Conservation (phyloP, 345 rosid species). For the Bruguiera gymnorhiza region DNA sequence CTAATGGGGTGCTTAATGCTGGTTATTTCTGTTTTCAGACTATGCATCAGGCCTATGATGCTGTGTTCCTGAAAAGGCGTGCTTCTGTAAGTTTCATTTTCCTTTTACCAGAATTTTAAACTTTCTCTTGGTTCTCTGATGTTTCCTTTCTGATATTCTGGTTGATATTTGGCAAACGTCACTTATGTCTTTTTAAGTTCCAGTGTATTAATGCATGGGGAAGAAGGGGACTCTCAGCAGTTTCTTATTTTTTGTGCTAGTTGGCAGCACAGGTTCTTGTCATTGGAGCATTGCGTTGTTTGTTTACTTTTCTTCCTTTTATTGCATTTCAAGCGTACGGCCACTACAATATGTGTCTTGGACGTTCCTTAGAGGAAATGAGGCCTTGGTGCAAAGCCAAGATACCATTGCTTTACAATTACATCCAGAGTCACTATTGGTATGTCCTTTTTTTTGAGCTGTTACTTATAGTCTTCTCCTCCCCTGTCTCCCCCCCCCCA, state of each 20-base stretch:
- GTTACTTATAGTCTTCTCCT: background rate
- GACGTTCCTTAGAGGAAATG: conserved; percentile 42
- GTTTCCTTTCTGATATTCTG: background rate
- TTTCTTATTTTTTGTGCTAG: conserved; percentile 40
- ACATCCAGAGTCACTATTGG: conserved; percentile 89
- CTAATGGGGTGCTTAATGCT: conserved; percentile 93
- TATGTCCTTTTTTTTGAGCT: conserved; percentile 28
- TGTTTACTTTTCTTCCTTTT: conserved; percentile 67
- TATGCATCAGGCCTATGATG: conserved; percentile 69
- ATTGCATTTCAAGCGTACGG: conserved; percentile 80
- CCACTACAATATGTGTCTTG: conserved; percentile 67
- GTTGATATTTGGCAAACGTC: background rate
- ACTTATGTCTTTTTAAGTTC: background rate
- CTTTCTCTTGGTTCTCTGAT: too few species aligned
- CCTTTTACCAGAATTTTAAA: background rate
- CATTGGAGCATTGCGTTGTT: conserved; percentile 53
- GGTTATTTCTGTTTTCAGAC: conserved; percentile 88
- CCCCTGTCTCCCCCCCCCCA: too few species aligned
- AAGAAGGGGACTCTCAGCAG: conserved; percentile 1
- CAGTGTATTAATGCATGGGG: background rate
- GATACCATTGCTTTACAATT: conserved; percentile 73
- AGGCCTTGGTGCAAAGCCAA: conserved; percentile 90
- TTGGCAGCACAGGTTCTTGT: conserved; percentile 53
- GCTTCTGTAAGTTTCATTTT: conserved; percentile 47
- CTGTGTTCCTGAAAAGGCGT: conserved; percentile 42